phyloP scores from a whole-genome alignment of 2,329 filamentous ascomycete species.

The Fusarium mundagurra region DNA sequence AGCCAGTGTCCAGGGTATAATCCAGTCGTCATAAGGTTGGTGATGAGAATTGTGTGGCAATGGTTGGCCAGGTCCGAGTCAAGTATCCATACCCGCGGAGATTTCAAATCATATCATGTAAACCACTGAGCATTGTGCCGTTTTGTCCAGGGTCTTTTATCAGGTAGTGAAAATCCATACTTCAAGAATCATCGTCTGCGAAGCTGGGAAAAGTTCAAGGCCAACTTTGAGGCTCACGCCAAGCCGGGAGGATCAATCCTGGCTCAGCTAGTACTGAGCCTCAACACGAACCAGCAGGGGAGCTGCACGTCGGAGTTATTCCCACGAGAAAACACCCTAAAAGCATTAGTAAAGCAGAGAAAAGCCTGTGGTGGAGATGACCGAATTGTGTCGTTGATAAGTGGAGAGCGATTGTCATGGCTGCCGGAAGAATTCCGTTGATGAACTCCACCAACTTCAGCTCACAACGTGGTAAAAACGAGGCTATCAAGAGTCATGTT shows the following conservation, averaged over 20 bases:
- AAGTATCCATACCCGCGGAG: not conserved
- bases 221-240: slow-evolving; percentile 17
- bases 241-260: slow-evolving; percentile 26
- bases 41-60: slow-evolving; percentile 25
- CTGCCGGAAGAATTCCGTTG: slow-evolving; percentile 24
- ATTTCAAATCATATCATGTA: slow-evolving; percentile 10
- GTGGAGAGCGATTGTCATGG: slow-evolving; percentile 19
- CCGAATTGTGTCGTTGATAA: slow-evolving; percentile 16
- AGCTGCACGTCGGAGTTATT: slow-evolving; percentile 7
- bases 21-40: slow-evolving; percentile 23
- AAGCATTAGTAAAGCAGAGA: slow-evolving; percentile 3
- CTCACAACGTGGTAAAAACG: not conserved
- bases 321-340: not conserved
- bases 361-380: slow-evolving; percentile 24
- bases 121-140: not conserved
- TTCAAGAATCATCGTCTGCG: not conserved
- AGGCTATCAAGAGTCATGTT: slow-evolving; percentile 22
- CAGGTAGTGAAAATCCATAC: not conserved
- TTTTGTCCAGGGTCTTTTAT: not conserved
- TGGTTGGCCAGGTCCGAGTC: slow-evolving; percentile 12
- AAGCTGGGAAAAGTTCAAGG: not conserved
- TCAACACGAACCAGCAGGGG: slow-evolving; percentile 11
- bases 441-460: not conserved
- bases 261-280: slow-evolving; percentile 12
- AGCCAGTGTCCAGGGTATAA: slow-evolving; percentile 9